phyloP scores from a whole-genome alignment of 306 rosid genomes.

The Cucumis melo region DNA sequence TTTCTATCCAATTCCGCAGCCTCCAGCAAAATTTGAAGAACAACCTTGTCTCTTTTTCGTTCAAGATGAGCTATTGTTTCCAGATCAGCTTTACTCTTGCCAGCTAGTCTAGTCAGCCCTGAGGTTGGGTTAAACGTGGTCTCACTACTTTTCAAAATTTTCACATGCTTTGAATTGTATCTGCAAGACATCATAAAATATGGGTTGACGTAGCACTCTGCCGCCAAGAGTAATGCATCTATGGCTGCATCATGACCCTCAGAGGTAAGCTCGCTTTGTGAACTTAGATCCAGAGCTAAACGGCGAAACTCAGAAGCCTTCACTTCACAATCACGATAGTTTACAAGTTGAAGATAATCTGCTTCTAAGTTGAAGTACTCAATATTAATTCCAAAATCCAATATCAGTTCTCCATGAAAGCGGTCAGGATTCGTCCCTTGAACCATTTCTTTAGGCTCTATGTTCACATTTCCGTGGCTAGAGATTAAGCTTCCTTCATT shows the following conservation, averaged over 20 bases:
- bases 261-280: slow-evolving; percentile 43
- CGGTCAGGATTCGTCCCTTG: slow-evolving; percentile 23
- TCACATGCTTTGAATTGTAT: slow-evolving; percentile 29
- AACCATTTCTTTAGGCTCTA: slow-evolving; percentile 34
- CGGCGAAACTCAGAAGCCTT: slow-evolving; percentile 81
- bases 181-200: slow-evolving; percentile 56
- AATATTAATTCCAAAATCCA: slow-evolving; percentile 43
- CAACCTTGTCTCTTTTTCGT: slow-evolving; percentile 62
- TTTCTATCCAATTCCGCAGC: slow-evolving; percentile 82
- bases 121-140: slow-evolving; percentile 20
- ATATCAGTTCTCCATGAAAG: slow-evolving; percentile 26
- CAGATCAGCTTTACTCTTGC: slow-evolving; percentile 35
- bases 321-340: slow-evolving; percentile 50
- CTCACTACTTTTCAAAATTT: slow-evolving; percentile 22
- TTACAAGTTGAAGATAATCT: slow-evolving; percentile 74
- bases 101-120: slow-evolving; percentile 25
- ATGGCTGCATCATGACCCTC: slow-evolving; percentile 91
- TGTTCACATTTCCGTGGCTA: slow-evolving; percentile 22
- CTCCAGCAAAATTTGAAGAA: slow-evolving; percentile 65
- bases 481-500: slow-evolving; percentile 32
- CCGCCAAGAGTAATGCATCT: slow-evolving; percentile 85
- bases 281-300: slow-evolving; percentile 71
- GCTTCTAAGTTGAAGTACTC: slow-evolving; percentile 63
- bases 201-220: slow-evolving; percentile 91
- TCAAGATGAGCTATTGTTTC: slow-evolving; percentile 56